Evolutionary conservation across 1,284 basidiomycete genomes (phyloP), one percentile per base, ranked within the genome.

Genomic region (Hortiboletus rubellus): DNA sequence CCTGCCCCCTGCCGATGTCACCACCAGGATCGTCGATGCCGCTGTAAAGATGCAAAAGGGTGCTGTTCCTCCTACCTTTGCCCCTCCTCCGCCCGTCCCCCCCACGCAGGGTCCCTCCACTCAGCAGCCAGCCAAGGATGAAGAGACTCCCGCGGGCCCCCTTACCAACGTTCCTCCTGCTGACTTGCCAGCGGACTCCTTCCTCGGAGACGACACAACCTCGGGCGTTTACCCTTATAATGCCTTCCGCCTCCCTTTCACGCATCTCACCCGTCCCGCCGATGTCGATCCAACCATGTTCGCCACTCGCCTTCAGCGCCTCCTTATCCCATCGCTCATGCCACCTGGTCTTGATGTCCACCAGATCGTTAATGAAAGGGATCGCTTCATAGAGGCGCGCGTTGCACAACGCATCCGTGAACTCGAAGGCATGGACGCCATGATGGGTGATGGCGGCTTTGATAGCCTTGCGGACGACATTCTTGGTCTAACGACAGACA

Each of bases 171-270:
- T 80, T 11, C 76, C 82, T 59, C 71, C 78, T 12, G 70, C 61
- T 12, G 83, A 87, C 61, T 70, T 86, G 57, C 84, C 87, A 30
- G 86, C 86, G 62, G 86, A 83, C 0, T 82, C 84, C 3, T 87
- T 86, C 69, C 79, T 92, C 45, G 93, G 96, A 63, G 89, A 94
- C 70, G 87, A 96, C 69, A 77, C 84, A 46, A 81, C 83, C 59
- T 94, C 92, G 4, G 82, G 86, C 50, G 87, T 98, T 57, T 96
- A 97, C 69, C 96, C 96, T 1, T 98, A 96, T 81, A 98, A 98
- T 72, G 89, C 96, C n/a, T 97, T 89, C 72, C 80, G 82, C 30
- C 86, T 96, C 67, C 96, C 96, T 1, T 89, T 92, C 66, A 82
- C 88, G 5, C 86, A 90, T 64, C 83, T 92, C 61, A 84, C 84